phyloP scores from a whole-genome alignment of 345 rosid genomes.

The Lepidium aucheri region DNA sequence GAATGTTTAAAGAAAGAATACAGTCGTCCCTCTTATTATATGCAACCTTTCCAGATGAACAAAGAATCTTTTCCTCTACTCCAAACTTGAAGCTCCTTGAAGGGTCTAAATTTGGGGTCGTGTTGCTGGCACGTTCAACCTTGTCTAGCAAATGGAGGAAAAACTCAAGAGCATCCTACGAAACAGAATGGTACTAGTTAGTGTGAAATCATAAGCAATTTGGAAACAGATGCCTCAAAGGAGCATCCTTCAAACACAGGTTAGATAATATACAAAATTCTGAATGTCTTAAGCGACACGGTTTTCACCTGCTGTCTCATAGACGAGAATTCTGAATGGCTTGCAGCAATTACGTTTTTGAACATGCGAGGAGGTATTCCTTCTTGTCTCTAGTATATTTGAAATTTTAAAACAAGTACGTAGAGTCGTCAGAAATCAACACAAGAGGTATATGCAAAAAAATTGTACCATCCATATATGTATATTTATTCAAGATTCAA shows the following conservation, averaged over 20 bases:
- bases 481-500: background rate
- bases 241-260: background rate
- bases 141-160: conserved; percentile 88
- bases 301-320: conserved; percentile 88
- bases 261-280: background rate
- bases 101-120: conserved; percentile 62
- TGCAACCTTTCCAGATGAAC: conserved; percentile 91
- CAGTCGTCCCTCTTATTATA: conserved; percentile 84
- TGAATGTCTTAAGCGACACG: background rate
- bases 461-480: background rate
- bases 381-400: conserved; percentile 60
- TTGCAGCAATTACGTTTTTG: conserved; percentile 88
- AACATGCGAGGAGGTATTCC: conserved; percentile 98
- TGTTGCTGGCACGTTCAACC: conserved; percentile 71
- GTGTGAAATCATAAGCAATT: background rate
- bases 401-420: background rate
- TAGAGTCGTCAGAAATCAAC: conserved; percentile 10
- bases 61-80: conserved; percentile 81
- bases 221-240: background rate
- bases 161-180: conserved; percentile 95
- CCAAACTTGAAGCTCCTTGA: conserved; percentile 93
- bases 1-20: conserved; percentile 89
- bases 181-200: conserved; percentile 16
- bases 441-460: background rate
- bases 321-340: conserved; percentile 90